phyloP scores from a whole-genome alignment of 768 basidiomycete genomes.

The Mycena haematopus region DNA sequence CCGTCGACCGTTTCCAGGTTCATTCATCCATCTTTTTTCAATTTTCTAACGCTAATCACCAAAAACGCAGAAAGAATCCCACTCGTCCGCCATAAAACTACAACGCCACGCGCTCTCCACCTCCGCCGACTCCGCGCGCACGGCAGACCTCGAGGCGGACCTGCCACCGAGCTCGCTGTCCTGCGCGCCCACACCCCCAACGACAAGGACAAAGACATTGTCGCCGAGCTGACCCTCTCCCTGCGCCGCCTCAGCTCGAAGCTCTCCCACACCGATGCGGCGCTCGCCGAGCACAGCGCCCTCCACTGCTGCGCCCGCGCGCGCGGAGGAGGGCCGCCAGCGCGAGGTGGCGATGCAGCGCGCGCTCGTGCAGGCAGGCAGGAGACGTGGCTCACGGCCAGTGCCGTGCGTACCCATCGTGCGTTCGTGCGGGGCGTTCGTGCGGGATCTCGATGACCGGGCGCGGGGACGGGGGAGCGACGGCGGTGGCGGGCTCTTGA shows the following conservation, averaged over 20 bases:
- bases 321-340: constrained; percentile 58
- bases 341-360: constrained; percentile 57
- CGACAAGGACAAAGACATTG: neutral
- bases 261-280: constrained; percentile 63
- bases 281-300: constrained; percentile 54
- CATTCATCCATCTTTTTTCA: no score
- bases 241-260: constrained; percentile 74
- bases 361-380: constrained; percentile 56
- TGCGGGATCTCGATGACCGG: constrained; percentile 67
- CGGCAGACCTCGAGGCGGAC: constrained; percentile 49
- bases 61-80: constrained; percentile 51
- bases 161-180: constrained; percentile 45
- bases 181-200: constrained; percentile 42
- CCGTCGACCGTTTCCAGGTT: constrained; percentile 16
- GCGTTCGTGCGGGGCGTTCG: no score
- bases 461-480: neutral
- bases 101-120: constrained; percentile 54
- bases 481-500: neutral
- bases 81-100: constrained; percentile 52
- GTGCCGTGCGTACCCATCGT: constrained; percentile 69
- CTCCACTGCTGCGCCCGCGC: constrained; percentile 57
- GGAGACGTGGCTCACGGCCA: constrained; percentile 57
- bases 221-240: constrained; percentile 63
- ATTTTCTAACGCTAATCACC: neutral
- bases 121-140: constrained; percentile 40